A percentile compares a stretch with the other conserved stretches of the same genome.
Conservation (phyloP, 306 rosid species). For the Pyrus pyrifolia region DNA sequence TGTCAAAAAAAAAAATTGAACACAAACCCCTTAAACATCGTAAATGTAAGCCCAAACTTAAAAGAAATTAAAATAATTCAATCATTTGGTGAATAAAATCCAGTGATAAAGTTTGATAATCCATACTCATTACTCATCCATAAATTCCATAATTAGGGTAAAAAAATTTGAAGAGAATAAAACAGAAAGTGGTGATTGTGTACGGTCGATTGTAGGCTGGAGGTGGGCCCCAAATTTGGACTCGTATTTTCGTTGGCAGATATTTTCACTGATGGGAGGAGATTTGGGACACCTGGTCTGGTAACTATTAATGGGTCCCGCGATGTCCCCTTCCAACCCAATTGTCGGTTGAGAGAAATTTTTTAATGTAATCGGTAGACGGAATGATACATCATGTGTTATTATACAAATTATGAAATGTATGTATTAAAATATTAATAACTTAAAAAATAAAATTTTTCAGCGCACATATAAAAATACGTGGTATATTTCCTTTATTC, state of each 20-base stretch:
- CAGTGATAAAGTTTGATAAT: not conserved
- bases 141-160: not conserved
- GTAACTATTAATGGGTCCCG: slow-evolving; percentile 17
- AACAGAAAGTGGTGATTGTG: not conserved
- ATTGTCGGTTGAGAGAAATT: slow-evolving; percentile 21
- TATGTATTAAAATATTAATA: rapidly evolving
- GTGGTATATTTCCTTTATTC: rapidly evolving
- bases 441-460: no score
- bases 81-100: not conserved
- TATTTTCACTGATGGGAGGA: not conserved
- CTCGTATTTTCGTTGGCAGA: not conserved
- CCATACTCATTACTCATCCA: not conserved
- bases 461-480: rapidly evolving
- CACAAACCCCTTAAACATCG: no score
- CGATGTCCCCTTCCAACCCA: slow-evolving; percentile 47
- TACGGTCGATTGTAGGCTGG: slow-evolving; percentile 11
- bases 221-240: slow-evolving; percentile 20
- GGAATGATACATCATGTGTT: rapidly evolving
- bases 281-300: not conserved
- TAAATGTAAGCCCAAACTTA: no score
- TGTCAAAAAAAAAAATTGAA: no score
- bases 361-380: no score
- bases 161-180: not conserved
- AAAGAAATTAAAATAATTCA: no score
- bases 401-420: no score